Conservation (phyloP, 2,329 filamentous ascomycete species). For the Aaosphaeria arxii region DNA sequence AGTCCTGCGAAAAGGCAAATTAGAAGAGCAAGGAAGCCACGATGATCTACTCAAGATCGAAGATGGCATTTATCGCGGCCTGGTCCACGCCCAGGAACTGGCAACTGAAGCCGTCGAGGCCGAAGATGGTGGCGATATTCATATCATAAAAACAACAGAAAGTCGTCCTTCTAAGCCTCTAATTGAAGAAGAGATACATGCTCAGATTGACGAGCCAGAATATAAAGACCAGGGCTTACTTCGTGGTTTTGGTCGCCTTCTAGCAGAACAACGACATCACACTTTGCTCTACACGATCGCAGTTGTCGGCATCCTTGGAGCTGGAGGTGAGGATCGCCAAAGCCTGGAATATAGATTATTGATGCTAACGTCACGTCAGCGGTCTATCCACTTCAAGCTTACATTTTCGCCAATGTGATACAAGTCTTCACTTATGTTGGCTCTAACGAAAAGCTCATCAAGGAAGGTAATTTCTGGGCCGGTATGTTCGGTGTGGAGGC, state of each 20-base stretch:
- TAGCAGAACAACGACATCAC: conserved; percentile 33
- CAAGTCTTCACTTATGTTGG: conserved; percentile 34
- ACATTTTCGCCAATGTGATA: conserved; percentile 36
- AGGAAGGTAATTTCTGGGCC: conserved; percentile 57
- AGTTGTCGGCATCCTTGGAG: conserved; percentile 24
- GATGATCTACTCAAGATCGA: conserved; percentile 62
- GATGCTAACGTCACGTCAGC: conserved; percentile 6
- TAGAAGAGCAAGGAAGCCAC: conserved; percentile 74
- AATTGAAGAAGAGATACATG: conserved; percentile 1
- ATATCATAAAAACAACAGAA: conserved; percentile 15
- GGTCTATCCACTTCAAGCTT: conserved; percentile 39
- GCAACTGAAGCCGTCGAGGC: conserved; percentile 20
- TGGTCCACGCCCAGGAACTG: conserved; percentile 54
- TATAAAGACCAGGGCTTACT: conserved; percentile 30
- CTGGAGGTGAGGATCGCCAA: conserved; percentile 15
- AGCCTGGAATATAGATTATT: background rate
- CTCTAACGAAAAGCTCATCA: conserved; percentile 13
- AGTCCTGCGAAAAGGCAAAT: conserved; percentile 67
- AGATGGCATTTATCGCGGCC: conserved; percentile 62
- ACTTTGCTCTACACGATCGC: conserved; percentile 31
- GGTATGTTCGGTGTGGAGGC: conserved; percentile 65
- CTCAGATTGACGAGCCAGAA: conserved; percentile 15
- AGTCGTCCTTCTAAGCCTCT: conserved; percentile 7
- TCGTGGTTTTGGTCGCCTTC: conserved; percentile 29
- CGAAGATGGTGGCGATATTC: conserved; percentile 10